phyloP scores from a whole-genome alignment of 2,329 filamentous ascomycete species.

The Fragosphaeria purpurea region DNA sequence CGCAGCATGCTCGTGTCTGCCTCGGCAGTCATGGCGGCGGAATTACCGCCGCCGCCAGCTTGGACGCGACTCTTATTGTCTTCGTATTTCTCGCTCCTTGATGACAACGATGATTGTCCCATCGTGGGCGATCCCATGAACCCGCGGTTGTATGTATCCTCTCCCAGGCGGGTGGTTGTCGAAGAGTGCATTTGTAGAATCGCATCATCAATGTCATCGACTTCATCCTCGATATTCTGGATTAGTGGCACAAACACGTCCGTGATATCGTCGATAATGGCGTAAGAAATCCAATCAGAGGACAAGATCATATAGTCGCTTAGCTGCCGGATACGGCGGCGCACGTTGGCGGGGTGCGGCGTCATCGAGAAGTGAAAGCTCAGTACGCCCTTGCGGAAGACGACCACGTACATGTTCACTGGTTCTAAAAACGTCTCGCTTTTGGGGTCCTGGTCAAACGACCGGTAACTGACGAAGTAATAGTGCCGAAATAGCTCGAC shows the following conservation, averaged over 20 bases:
- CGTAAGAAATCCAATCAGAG: constrained; percentile 97
- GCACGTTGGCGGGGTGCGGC: constrained; percentile 91
- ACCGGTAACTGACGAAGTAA: constrained; percentile 97
- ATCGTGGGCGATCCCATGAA: too few relatives aligned
- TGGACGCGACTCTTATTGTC: constrained; percentile 11
- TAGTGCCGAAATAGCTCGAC: constrained; percentile 96
- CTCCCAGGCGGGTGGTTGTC: too few relatives aligned
- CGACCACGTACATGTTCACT: constrained; percentile 94
- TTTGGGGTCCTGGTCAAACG: constrained; percentile 87
- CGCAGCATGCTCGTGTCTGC: constrained; percentile 60
- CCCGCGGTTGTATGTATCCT: too few relatives aligned
- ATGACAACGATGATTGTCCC: too few relatives aligned
- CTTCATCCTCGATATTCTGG: constrained; percentile 86
- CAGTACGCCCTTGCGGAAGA: constrained; percentile 90
- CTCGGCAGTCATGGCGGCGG: constrained; percentile 7
- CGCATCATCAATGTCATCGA: constrained; percentile 90
- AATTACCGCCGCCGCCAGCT: constrained; percentile 27
- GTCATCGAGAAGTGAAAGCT: constrained; percentile 97
- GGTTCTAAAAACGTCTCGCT: constrained; percentile 88
- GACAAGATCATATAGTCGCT: constrained; percentile 88
- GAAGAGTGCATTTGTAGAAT: constrained; percentile 72
- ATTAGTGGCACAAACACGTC: constrained; percentile 92
- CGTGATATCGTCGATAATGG: constrained; percentile 95
- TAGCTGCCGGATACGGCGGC: constrained; percentile 82
- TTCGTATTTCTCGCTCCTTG: constrained; percentile 16